Conservation (phyloP, 176 grass and related monocot species). For the Oryza glumipatula region DNA sequence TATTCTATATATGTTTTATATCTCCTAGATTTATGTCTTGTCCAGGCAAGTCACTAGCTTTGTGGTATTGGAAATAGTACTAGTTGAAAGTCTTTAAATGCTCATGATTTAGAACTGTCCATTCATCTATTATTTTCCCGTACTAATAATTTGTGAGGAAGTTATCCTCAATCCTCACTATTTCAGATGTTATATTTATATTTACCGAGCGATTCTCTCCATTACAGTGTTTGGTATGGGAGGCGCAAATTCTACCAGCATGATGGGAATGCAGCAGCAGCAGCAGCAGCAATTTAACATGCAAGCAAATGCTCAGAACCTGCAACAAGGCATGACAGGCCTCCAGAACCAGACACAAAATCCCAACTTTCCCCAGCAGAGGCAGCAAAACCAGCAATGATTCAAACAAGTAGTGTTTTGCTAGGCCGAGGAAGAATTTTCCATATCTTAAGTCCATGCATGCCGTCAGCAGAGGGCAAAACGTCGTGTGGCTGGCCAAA, state of each 20-base stretch:
- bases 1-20: not conserved
- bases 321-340: constrained; percentile 89
- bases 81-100: constrained; percentile 19
- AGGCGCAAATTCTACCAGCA: constrained; percentile 53
- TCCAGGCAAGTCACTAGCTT: not conserved
- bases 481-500: too few relatives aligned
- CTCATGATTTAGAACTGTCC: not conserved
- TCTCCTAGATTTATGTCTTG: not conserved
- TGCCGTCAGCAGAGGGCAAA: not conserved
- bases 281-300: constrained; percentile 90
- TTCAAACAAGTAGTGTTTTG: not conserved
- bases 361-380: constrained; percentile 83
- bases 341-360: constrained; percentile 76
- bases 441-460: not conserved
- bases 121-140: not conserved
- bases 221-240: constrained; percentile 79
- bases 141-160: not conserved
- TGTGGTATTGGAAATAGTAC: not conserved
- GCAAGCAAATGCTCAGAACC: constrained; percentile 62
- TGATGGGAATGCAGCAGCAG: constrained; percentile 90
- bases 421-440: not conserved
- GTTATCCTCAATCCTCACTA: not conserved
- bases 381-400: constrained; percentile 86
- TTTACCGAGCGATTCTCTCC: not conserved
- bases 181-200: not conserved